These are phyloP conservation scores for Colletotrichum eleusines DNA, from an alignment of 2,329 filamentous ascomycete genomes.

Conservation along the genomic window DNA sequence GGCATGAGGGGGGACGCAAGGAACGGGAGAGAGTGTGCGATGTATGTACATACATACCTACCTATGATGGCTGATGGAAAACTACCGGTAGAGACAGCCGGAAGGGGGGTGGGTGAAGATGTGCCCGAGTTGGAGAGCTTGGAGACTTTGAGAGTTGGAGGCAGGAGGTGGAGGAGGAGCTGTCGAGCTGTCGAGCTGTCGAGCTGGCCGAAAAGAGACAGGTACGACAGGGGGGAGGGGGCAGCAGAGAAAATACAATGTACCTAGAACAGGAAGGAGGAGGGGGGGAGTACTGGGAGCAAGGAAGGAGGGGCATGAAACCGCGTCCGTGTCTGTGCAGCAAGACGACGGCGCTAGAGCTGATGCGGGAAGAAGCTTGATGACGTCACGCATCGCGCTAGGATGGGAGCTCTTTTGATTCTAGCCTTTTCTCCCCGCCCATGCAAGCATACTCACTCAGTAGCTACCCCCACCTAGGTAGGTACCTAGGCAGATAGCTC, in stretches of 20 bases:
- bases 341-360: constrained; percentile 12
- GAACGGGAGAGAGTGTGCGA: neutral
- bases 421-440: constrained; percentile 11
- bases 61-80: neutral
- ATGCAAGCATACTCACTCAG: no score
- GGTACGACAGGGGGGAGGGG: neutral
- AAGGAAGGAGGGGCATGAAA: constrained; percentile 32
- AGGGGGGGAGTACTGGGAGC: neutral
- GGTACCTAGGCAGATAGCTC: no score
- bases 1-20: neutral
- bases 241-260: neutral
- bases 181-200: no score
- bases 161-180: no score
- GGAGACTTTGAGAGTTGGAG: neutral
- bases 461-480: no score
- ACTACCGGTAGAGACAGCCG: neutral
- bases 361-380: neutral
- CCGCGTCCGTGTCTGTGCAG: constrained; percentile 34
- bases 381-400: constrained; percentile 27
- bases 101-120: neutral
- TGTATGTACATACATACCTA: no score
- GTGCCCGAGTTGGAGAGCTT: neutral
- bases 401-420: constrained; percentile 35
- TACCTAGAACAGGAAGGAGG: neutral
- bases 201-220: constrained; percentile 9